These are phyloP conservation scores for Penstemon newberryi DNA, from an alignment of 257 asterid species.

Conservation along the genomic window DNA sequence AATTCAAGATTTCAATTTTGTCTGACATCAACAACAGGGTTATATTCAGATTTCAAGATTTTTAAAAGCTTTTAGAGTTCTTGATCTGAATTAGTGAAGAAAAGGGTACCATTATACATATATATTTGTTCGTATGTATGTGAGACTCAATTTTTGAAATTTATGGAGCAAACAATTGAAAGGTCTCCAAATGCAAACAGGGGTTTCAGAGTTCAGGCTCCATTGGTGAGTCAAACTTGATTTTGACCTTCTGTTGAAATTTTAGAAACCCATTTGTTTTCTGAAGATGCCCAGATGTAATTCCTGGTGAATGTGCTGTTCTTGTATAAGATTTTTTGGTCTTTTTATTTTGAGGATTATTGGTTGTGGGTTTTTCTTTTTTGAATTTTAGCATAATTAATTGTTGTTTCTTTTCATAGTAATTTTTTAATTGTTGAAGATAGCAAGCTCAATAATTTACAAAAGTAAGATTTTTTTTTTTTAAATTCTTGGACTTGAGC, in stretches of 20 bases:
- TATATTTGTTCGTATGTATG: slow-evolving; percentile 24
- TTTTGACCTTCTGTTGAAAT: slow-evolving; percentile 24
- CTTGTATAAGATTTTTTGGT: neutral
- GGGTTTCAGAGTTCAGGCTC: slow-evolving; percentile 87
- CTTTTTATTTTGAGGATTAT: neutral
- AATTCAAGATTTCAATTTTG: slow-evolving; percentile 2
- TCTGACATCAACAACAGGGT: slow-evolving; percentile 23
- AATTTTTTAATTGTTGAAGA: slow-evolving; percentile 23
- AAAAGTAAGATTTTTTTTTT: neutral
- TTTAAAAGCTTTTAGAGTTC: slow-evolving; percentile 29
- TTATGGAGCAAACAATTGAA: slow-evolving; percentile 69
- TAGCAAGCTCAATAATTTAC: neutral
- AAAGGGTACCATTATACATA: slow-evolving; percentile 11
- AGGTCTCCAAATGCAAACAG: slow-evolving; percentile 75
- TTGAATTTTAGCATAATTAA: neutral
- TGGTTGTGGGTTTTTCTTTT: slow-evolving; percentile 23
- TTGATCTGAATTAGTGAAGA: slow-evolving; percentile 46
- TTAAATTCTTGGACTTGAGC: slow-evolving; percentile 7
- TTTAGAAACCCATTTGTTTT: slow-evolving; percentile 19
- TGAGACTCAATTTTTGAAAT: slow-evolving; percentile 40
- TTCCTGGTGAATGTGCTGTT: slow-evolving; percentile 30
- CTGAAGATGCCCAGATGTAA: slow-evolving; percentile 29
- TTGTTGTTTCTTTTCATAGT: slow-evolving; percentile 20
- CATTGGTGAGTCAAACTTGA: slow-evolving; percentile 62
- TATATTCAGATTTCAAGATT: slow-evolving; percentile 37